Evolutionary conservation across 768 basidiomycete genomes (phyloP), one percentile per base, ranked within the genome.

Genomic region (Butyriboletus loyo): DNA sequence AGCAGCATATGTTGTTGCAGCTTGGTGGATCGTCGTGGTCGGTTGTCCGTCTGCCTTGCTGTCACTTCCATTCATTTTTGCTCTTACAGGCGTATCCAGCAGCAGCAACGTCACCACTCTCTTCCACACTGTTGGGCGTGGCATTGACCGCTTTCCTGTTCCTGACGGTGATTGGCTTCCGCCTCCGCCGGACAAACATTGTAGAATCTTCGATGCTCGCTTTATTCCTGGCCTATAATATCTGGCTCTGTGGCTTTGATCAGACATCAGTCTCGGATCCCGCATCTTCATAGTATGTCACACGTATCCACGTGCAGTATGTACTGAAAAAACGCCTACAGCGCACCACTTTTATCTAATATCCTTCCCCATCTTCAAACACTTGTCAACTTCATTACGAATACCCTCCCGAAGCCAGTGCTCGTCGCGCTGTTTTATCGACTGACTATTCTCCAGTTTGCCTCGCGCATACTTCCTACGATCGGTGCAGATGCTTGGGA

Each of bases 111-210:
- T 89, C 91, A 1, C 89, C 94, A 9, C 75, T 96, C 30, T 89
- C 92, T 10, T 90, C 94, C 1, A 95, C 94, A 2, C 75, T 98
- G 10, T 76, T 98, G 17, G 95, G 95, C 3, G 87, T 86, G 3
- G 90, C 92, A 3, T 73, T 96, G 52, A 92, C 94, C 1, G 84
- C 92, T 10, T 87, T 96, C 64, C 69, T 96, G 28, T 98, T 97
- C 72, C 77, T 97, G 37, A 93, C 93, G 1, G 77, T 89, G 59
- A 96, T 98, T 57, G 95, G 95, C 7, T 95, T 98, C 69, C 84
- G 83, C 8, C 69, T 94, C 56, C 83, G 92, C 49, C 80, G 91
- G 46, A 96, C 94, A 37, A 96, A 96, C 62, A 88, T 96, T 44
- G 87, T 97, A 50, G 95, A 98, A 69, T 92, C 92, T 4, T 86